phyloP scores from a whole-genome alignment of 2,329 filamentous ascomycete genomes.

The Sarocladiaceae sp. region DNA sequence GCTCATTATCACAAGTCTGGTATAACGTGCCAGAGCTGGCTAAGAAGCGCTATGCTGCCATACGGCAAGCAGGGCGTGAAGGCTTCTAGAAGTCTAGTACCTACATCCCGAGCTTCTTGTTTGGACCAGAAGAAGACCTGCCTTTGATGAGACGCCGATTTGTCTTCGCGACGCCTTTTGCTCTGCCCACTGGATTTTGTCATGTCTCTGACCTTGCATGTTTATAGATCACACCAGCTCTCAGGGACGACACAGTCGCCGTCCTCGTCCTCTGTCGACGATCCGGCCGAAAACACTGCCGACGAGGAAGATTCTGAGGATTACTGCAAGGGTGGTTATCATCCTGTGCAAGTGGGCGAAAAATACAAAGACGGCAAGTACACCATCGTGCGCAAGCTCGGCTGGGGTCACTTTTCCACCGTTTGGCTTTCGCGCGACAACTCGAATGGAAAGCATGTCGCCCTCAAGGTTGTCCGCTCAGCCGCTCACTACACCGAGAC shows the following conservation, averaged over 20 bases:
- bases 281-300: conserved; percentile 84
- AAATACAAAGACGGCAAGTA: conserved; percentile 98
- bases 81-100: too few species aligned
- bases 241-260: conserved; percentile 66
- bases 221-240: conserved; percentile 48
- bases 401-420: conserved; percentile 99
- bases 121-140: too few species aligned
- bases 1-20: neutral
- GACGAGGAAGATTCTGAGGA: conserved; percentile 99
- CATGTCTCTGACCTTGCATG: neutral
- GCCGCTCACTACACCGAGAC: conserved; percentile 99
- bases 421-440: conserved; percentile 86
- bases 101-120: too few species aligned
- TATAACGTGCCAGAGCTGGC: neutral
- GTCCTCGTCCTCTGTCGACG: conserved; percentile 75
- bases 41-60: too few species aligned
- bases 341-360: conserved; percentile 90
- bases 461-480: conserved; percentile 94
- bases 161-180: too few species aligned
- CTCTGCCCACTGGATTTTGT: neutral
- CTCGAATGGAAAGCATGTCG: conserved; percentile 85
- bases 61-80: too few species aligned
- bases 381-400: conserved; percentile 91
- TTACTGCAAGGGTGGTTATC: conserved; percentile 98
- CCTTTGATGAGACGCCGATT: too few species aligned